phyloP scores from a whole-genome alignment of 1,284 basidiomycete genomes.

The Trametes versicolor region DNA sequence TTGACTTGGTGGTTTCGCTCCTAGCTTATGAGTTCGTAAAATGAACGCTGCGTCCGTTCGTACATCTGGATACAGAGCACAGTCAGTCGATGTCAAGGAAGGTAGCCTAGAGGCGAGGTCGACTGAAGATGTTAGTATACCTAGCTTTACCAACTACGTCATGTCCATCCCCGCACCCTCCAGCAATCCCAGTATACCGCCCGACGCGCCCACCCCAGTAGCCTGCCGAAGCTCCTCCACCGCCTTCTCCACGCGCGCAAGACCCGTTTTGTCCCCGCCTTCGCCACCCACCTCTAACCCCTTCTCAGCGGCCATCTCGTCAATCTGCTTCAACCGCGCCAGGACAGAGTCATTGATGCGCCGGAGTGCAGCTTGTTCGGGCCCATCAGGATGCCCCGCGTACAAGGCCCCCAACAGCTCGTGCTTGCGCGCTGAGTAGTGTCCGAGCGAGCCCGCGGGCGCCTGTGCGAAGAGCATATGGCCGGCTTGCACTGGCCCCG shows the following conservation, averaged over 20 bases:
- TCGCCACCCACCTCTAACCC: slow-evolving; percentile 54
- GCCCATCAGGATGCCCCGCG: slow-evolving; percentile 30
- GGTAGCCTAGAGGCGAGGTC: too few species aligned
- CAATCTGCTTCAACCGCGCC: slow-evolving; percentile 61
- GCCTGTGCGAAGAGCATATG: slow-evolving; percentile 51
- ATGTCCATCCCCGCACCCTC: slow-evolving; percentile 52
- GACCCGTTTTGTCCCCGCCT: slow-evolving; percentile 54
- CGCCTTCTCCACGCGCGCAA: slow-evolving; percentile 61
- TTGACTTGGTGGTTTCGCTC: too few species aligned
- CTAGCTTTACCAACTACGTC: too few species aligned
- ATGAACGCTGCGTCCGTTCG: too few species aligned
- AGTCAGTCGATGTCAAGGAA: too few species aligned
- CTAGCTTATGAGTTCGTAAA: too few species aligned
- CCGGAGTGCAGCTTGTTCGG: slow-evolving; percentile 22
- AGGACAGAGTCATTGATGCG: slow-evolving; percentile 60
- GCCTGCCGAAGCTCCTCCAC: slow-evolving; percentile 46
- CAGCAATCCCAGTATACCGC: slow-evolving; percentile 54
- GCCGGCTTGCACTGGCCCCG: slow-evolving; percentile 30
- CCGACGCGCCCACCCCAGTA: slow-evolving; percentile 30
- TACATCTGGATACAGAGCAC: too few species aligned
- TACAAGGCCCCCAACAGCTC: slow-evolving; percentile 49
- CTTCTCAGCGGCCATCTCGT: slow-evolving; percentile 53
- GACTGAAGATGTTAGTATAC: too few species aligned
- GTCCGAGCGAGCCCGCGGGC: slow-evolving; percentile 46
- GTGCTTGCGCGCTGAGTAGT: slow-evolving; percentile 54